Base-by-base conservation (phyloP, 192 early-diverging fungal species). In the Irineochytrium annulatum region DNA sequence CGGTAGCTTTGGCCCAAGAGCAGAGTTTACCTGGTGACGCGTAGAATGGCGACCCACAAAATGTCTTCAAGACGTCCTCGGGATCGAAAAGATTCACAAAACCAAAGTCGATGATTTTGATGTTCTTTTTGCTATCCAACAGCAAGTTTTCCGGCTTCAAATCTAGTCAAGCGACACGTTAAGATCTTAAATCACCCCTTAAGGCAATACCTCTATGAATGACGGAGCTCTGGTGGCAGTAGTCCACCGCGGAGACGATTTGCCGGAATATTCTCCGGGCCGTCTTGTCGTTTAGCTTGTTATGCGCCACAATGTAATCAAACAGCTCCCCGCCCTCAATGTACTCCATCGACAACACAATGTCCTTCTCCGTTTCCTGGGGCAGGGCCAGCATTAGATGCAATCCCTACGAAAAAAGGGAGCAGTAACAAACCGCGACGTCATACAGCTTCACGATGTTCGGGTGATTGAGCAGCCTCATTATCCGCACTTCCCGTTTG, bases 101-200 rank as follows among this genome's bases (percentile, higher is more conserved):
- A 1, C 80, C 80, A 63, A 82, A 82, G 55, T 83, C 82, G 35
- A 71, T 69, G 29, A 83, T 75, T 46, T 83, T 81, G 56, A 84
- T 74, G 54, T 83, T 79, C 32, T 58, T 59, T 34, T 79, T 52
- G n/a, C 48, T 59, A 66, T 82, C 79, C 32, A 83, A 44, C 17
- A 83, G 67, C 3, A 99, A 87, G 65, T 99, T 99, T 76, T 99
- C 97, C 33, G 96, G 96, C 71, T 99, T 97, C 55, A 97, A 77
- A 76, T 97, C 97, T 77, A 61, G 3, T 17, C 37, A 29, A 55
- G 33, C 14, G 27, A 11, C 34, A 0, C 35, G 0, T 30, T n/a
- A 33, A 24, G 24, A 31, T 22, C 16, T 1, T 51, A 13, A 55
- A 58, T 2, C 32, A 57, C 29, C 2, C 20, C 46, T 5, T 22